Conservation (phyloP, 2,329 filamentous ascomycete species). For the Nigrospora sphaerica region DNA sequence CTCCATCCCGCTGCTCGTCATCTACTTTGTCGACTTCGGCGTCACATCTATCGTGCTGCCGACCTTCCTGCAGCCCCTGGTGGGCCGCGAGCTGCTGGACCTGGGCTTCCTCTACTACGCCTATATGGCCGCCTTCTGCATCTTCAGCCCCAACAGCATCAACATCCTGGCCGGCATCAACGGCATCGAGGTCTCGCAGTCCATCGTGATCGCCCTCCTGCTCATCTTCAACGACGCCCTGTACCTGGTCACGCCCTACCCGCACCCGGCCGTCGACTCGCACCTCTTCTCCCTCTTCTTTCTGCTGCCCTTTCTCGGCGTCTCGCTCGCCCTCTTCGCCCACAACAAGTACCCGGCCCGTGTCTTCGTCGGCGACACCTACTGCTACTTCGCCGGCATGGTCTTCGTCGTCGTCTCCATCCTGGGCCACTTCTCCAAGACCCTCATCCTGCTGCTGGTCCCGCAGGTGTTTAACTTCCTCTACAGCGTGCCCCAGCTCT, state of each 20-base stretch:
- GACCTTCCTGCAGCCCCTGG: constrained; percentile 72
- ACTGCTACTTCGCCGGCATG: constrained; percentile 99
- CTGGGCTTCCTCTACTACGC: constrained; percentile 81
- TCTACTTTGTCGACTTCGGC: constrained; percentile 98
- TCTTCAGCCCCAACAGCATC: constrained; percentile 98
- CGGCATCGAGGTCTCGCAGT: constrained; percentile 93
- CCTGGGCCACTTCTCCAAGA: constrained; percentile 96
- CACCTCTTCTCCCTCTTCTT: constrained; percentile 96
- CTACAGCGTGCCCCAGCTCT: constrained; percentile 88
- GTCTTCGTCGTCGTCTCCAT: constrained; percentile 97
- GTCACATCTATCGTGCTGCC: constrained; percentile 94
- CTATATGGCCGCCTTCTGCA: constrained; percentile 94
- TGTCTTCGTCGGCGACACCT: constrained; percentile 96
- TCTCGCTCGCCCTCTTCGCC: constrained; percentile 74
- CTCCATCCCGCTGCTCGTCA: constrained; percentile 84
- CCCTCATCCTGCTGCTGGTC: constrained; percentile 79
- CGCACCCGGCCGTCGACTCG: constrained; percentile 89
- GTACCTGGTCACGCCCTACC: constrained; percentile 77
- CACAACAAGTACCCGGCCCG: constrained; percentile 96
- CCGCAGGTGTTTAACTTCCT: constrained; percentile 96
- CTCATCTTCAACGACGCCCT: constrained; percentile 81
- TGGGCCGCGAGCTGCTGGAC: constrained; percentile 73
- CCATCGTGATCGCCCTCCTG: constrained; percentile 78
- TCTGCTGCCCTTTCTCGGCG: constrained; percentile 87
- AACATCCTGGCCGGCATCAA: constrained; percentile 99